Evolutionary conservation across 2,329 filamentous ascomycete species (phyloP).

Genomic region (Xylaria polymorpha): DNA sequence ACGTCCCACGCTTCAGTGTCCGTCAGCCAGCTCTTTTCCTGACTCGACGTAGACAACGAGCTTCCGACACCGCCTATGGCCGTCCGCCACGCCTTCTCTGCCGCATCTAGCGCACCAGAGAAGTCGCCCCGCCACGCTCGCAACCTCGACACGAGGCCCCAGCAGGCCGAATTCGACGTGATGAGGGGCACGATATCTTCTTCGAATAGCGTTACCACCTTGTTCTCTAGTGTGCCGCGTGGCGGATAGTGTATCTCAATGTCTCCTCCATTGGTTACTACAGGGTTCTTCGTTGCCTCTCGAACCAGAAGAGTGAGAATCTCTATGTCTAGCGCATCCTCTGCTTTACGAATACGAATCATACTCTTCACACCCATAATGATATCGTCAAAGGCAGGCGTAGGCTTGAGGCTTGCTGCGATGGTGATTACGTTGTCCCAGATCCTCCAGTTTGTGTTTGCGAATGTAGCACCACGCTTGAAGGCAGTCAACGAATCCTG

Average conservation of each 20-base stretch:
- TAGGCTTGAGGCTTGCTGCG: constrained; percentile 77
- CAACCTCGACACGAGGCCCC: constrained; percentile 77
- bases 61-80: constrained; percentile 65
- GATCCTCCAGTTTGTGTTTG: constrained; percentile 89
- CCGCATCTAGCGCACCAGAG: constrained; percentile 78
- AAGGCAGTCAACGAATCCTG: constrained; percentile 84
- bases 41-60: constrained; percentile 57
- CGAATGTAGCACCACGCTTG: constrained; percentile 85
- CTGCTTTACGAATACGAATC: constrained; percentile 80
- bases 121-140: constrained; percentile 80
- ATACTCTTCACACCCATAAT: constrained; percentile 79
- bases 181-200: constrained; percentile 82
- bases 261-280: constrained; percentile 47
- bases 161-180: constrained; percentile 80
- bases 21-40: constrained; percentile 61
- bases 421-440: constrained; percentile 97
- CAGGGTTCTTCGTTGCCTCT: constrained; percentile 65
- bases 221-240: constrained; percentile 69
- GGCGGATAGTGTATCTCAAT: constrained; percentile 55
- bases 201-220: constrained; percentile 79
- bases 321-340: constrained; percentile 80
- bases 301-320: constrained; percentile 78
- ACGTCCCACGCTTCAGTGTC: constrained; percentile 74
- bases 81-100: constrained; percentile 91
- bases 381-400: constrained; percentile 77